These are phyloP conservation scores for Styphnolobium japonicum DNA, from an alignment of 306 rosid species.

Conservation along the genomic window DNA sequence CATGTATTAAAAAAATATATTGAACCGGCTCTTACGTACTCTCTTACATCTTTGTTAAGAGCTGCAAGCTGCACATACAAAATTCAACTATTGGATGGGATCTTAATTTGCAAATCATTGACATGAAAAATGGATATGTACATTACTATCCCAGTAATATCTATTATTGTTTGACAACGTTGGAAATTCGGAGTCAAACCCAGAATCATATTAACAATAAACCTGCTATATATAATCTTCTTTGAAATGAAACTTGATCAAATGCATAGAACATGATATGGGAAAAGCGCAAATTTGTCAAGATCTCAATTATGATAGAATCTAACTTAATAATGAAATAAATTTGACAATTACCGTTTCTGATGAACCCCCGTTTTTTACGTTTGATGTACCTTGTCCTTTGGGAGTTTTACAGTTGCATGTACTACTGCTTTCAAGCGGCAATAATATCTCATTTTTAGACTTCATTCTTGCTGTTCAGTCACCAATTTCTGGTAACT, in stretches of 20 bases:
- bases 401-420: too few species aligned
- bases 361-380: too few species aligned
- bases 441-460: background rate
- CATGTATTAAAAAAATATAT: background rate
- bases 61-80: constrained; percentile 6
- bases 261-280: background rate
- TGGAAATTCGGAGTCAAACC: constrained; percentile 13
- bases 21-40: constrained; percentile 37
- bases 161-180: constrained; percentile 19
- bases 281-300: constrained; percentile 25
- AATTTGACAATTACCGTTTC: too few species aligned
- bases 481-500: constrained; percentile 17
- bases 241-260: background rate
- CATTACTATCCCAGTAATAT: background rate
- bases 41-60: background rate
- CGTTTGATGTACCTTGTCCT: too few species aligned
- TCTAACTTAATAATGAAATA: background rate
- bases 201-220: background rate
- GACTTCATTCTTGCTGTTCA: constrained; percentile 29
- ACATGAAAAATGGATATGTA: background rate
- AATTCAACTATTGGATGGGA: constrained; percentile 17
- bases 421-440: background rate
- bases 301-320: background rate
- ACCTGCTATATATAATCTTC: background rate
- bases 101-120: background rate